phyloP scores from a whole-genome alignment of 768 basidiomycete genomes.

The Chalciporus sphaerocephalus region DNA sequence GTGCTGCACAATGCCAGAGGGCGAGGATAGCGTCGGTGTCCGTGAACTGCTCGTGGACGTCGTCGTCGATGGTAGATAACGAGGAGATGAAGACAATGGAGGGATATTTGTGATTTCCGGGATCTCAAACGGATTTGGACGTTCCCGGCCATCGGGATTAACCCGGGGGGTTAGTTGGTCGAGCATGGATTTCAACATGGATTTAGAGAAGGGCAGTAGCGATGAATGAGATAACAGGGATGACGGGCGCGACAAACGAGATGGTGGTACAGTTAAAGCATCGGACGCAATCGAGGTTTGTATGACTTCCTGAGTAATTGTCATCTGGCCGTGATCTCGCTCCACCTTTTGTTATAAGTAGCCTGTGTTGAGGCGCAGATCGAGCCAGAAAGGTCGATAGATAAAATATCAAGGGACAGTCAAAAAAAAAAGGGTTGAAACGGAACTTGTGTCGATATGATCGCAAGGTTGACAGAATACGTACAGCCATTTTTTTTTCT shows the following conservation, averaged over 20 bases:
- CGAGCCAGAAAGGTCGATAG: not conserved
- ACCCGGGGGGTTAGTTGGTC: conserved; percentile 64
- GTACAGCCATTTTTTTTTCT: not conserved
- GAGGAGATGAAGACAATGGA: conserved; percentile 18
- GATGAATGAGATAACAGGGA: conserved; percentile 24
- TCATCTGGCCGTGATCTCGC: conserved; percentile 8
- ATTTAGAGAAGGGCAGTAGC: conserved; percentile 25
- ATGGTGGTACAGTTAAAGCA: conserved; percentile 8
- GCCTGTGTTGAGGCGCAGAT: not conserved
- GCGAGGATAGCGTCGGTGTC: conserved; percentile 12
- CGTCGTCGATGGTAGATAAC: conserved; percentile 9
- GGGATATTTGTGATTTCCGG: conserved; percentile 30
- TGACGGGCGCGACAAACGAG: conserved; percentile 5
- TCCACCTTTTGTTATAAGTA: conserved; percentile 1
- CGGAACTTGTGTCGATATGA: not conserved
- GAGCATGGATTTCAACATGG: conserved; percentile 54
- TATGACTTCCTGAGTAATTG: not conserved
- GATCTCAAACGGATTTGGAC: conserved; percentile 61
- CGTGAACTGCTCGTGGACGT: conserved; percentile 5
- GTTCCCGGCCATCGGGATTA: conserved; percentile 38
- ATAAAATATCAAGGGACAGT: not conserved
- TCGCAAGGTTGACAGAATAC: not conserved
- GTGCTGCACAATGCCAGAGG: conserved; percentile 23
- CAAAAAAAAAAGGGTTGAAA: not conserved
- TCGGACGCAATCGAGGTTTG: conserved; percentile 7